Evolutionary conservation across 208 protist genomes (phyloP).

Genomic region (Leptomonas seymouri): DNA sequence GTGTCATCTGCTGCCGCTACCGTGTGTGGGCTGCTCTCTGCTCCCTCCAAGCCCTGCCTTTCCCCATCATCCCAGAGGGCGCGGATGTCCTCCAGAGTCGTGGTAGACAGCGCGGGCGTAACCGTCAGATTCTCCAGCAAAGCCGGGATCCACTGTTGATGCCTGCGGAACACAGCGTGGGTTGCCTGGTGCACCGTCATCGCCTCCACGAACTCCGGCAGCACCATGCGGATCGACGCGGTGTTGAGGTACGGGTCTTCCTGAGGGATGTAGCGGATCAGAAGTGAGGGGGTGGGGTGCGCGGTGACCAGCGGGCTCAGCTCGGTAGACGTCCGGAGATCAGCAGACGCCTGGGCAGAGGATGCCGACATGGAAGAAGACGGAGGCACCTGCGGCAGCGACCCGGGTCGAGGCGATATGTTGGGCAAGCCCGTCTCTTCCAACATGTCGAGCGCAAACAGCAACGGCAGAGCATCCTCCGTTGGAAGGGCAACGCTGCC

Average conservation of each 20-base stretch:
- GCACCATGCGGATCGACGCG: constrained; percentile 34
- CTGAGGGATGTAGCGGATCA: constrained; percentile 13
- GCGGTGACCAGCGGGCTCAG: constrained; percentile 7
- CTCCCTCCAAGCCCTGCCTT: not conserved
- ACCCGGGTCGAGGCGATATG: not conserved
- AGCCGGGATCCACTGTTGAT: constrained; percentile 40
- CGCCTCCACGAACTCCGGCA: constrained; percentile 73
- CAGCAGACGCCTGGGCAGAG: not conserved
- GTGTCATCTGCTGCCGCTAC: not conserved
- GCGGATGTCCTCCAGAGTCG: constrained; percentile 16
- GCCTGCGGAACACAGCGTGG: constrained; percentile 43
- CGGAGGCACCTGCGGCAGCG: not conserved
- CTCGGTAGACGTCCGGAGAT: too few relatives aligned
- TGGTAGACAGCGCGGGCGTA: constrained; percentile 24
- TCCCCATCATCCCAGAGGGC: constrained; percentile 12
- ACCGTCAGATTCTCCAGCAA: constrained; percentile 44
- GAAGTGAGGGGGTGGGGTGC: constrained; percentile 17
- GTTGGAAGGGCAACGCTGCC: not conserved
- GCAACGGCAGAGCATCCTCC: not conserved
- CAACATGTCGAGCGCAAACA: constrained; percentile 25
- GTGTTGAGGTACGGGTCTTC: constrained; percentile 32
- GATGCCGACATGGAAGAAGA: not conserved
- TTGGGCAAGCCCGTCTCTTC: constrained; percentile 27
- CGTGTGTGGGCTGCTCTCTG: not conserved
- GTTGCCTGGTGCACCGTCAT: constrained; percentile 83